phyloP scores from a whole-genome alignment of 208 protist species.

The Crithidia expoeki region DNA sequence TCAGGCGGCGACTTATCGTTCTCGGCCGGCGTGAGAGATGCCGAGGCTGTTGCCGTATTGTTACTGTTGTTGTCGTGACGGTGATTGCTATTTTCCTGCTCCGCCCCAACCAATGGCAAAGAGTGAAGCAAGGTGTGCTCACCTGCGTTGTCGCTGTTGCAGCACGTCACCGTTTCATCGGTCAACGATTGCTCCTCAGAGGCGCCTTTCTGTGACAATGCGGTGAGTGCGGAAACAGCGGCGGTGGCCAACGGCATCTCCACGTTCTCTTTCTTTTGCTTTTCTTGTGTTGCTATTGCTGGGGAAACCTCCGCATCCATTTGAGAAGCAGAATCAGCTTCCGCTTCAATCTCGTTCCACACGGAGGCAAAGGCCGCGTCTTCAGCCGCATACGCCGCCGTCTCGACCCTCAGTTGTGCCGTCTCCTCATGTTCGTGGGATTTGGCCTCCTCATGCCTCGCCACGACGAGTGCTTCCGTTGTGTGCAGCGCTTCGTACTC shows the following conservation, averaged over 20 bases:
- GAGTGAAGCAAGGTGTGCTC: background rate
- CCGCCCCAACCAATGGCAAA: background rate
- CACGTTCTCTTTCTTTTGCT: background rate
- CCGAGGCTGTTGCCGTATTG: background rate
- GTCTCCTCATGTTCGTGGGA: conserved; percentile 25
- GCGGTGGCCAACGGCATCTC: background rate
- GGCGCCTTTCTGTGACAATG: background rate
- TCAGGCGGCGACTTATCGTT: conserved; percentile 14
- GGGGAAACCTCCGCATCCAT: no score
- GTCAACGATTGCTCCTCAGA: background rate
- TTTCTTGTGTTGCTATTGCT: background rate
- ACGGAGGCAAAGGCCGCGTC: conserved; percentile 11
- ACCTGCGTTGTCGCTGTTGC: background rate
- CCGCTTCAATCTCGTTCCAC: conserved; percentile 1
- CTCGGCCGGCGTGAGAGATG: conserved; percentile 7
- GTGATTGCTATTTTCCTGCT: background rate
- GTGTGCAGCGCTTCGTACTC: conserved; percentile 45
- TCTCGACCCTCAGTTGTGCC: conserved; percentile 22
- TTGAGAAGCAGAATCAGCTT: background rate
- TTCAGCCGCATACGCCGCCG: conserved; percentile 24
- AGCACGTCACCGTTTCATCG: background rate
- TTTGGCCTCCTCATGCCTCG: conserved; percentile 33
- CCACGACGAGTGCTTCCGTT: conserved; percentile 46
- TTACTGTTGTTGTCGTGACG: background rate
- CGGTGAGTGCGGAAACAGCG: background rate